phyloP scores from a whole-genome alignment of 345 rosid genomes.

The Linum trigynum region DNA sequence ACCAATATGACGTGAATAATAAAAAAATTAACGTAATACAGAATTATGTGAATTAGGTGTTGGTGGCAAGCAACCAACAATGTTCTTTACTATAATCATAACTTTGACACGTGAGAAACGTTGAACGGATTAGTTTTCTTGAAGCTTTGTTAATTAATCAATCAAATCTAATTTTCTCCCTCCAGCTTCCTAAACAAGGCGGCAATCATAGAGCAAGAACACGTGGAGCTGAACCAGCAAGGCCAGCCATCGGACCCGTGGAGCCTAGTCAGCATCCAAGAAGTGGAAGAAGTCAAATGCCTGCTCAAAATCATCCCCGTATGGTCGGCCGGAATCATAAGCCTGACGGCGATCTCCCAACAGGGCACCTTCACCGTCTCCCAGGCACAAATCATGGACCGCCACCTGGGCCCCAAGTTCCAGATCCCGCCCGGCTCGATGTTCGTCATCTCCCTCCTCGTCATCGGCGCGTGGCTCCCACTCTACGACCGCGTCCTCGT shows the following conservation, averaged over 20 bases:
- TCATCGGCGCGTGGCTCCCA: not conserved
- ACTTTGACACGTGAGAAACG: too few species aligned
- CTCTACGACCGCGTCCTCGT: not conserved
- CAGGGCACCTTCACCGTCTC: not conserved
- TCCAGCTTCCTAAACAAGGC: conserved; percentile 64
- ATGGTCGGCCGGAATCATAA: not conserved
- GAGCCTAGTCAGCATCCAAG: not conserved
- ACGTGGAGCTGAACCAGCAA: conserved; percentile 6
- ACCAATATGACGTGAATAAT: too few species aligned
- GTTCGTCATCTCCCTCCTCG: not conserved
- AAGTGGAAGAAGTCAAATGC: not conserved
- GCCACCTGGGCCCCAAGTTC: not conserved
- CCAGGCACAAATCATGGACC: not conserved
- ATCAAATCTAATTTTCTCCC: not conserved
- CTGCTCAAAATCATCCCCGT: not conserved
- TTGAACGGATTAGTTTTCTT: too few species aligned
- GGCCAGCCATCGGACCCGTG: not conserved
- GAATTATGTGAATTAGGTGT: too few species aligned
- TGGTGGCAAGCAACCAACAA: too few species aligned
- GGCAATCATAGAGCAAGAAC: conserved; percentile 36
- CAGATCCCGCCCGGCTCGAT: not conserved
- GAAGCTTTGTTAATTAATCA: too few species aligned
- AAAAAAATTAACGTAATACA: too few species aligned
- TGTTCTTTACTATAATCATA: too few species aligned
- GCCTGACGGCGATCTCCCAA: not conserved